Conservation (phyloP, 495 filamentous ascomycete species). For the Gamarada debralockiae region DNA sequence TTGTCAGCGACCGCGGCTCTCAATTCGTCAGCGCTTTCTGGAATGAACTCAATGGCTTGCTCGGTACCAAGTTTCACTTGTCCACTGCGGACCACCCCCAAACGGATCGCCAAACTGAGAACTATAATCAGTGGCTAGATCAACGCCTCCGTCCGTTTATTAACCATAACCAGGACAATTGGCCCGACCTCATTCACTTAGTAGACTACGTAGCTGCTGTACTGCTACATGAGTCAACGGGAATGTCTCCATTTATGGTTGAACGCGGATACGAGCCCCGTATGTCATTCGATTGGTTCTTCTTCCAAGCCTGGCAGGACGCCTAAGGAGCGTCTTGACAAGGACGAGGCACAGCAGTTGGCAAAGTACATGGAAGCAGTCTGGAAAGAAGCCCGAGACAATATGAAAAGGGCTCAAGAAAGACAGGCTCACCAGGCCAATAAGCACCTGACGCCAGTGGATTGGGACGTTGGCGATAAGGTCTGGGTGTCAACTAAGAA, state of each 20-base stretch:
- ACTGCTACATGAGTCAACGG: not conserved
- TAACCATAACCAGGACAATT: not conserved
- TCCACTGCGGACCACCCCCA: not conserved
- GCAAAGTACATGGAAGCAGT: no score
- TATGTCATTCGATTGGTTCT: not conserved
- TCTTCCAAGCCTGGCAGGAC: no score
- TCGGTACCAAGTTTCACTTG: no score
- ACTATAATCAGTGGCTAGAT: no score
- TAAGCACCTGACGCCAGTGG: not conserved
- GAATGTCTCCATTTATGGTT: not conserved
- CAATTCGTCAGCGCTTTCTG: no score
- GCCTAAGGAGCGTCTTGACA: no score
- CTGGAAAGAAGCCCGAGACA: no score
- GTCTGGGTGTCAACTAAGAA: not conserved
- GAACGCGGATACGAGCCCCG: not conserved
- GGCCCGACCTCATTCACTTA: not conserved
- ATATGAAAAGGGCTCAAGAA: no score
- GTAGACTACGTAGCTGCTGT: not conserved
- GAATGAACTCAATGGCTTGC: no score
- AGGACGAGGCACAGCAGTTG: no score
- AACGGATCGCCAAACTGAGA: not conserved
- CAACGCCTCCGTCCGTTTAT: not conserved
- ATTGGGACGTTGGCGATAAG: not conserved
- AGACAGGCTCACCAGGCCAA: not conserved
- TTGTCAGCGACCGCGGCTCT: not conserved